Base-by-base conservation (phyloP, 805 yeast genomes). In the Saccharomyces cerevisiae region DNA sequence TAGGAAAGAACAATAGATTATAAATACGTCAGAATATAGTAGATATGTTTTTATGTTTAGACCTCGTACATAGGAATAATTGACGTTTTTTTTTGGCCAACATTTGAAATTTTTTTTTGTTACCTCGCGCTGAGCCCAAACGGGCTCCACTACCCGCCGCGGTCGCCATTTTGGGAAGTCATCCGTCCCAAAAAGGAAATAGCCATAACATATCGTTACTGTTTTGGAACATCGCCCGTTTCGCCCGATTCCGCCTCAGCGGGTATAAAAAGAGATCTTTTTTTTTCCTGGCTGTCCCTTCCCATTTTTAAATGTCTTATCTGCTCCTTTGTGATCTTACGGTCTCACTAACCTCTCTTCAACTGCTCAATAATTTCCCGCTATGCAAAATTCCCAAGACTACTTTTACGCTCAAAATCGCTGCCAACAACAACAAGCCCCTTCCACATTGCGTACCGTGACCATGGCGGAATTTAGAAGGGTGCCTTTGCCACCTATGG, bases 401-500 rank as follows among this genome's bases (percentile, higher is more conserved):
- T 17, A 17, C 24, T 36, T 36, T 21, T 36, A 36, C 43, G 43
- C 43, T 8, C 43, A 57, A 28, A 54, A 54, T 32, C 51, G 55
- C 28, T 30, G 31, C 22, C 57, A 58, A 48, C 51, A 55, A 8
- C 59, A 53, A 47, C 55, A 55, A 32, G 56, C 56, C 32, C 55
- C 53, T 4, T 46, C 9, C 24, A 28, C 43, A 6, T 50, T 48
- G 41, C 51, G 43, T 6, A 50, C 54, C 10, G 57, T 54, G 13
- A 59, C 56, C 29, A 60, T 52, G 52, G 63, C 62, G 2, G 60
- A 60, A 13, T 66, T 71, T 60, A 61, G 66, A 53, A 66, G 76
- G 52, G 73, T 71, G 10, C 73, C 75, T 26, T 54, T 73, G 30
- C 72, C 74, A 31, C 57, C 65, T 1, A 59, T 66, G 51, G 62